Evolutionary conservation across 208 protist species (phyloP), one percentile per base, ranked within the genome.

Genomic region (Trypanosoma melophagium): DNA sequence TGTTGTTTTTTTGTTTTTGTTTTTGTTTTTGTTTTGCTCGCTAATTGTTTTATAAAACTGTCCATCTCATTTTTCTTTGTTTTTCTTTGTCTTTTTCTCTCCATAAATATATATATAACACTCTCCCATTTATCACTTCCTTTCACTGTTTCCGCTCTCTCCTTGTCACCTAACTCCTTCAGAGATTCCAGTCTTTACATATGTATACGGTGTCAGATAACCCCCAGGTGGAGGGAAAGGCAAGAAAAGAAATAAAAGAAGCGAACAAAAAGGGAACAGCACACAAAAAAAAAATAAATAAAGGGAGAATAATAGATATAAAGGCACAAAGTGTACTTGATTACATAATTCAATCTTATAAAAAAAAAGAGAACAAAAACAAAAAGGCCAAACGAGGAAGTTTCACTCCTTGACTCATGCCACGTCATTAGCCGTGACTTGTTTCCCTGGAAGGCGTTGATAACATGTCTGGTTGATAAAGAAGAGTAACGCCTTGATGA

Each of bases 401-500:
- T 35, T 35, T 35, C 28, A 35, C 1, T 35, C 28, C 28, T 35
- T 35, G 28, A 35, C 5, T 35, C 28, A 35, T 10, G 2, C 42
- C 10, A n/a, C 42, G 9, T 12, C 42, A 12, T 3, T 47, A 1
- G 9, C 42, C 16, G 8, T 8, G 16, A 14, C 2, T 1, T 59
- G 52, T 19, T 28, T 45, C 7, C 44, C 53, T 28, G 69, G 41
- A 9, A 68, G 21, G 8, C 25, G 52, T 24, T 67, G 55, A 49
- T 89, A 89, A 60, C 82, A 89, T n/a, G 81, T 84, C 38, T 79
- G 68, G 71, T 94, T 94, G 60, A 94, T 83, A 69, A 77, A 94
- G 54, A 90, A 90, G 31, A 94, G 72, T 19, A 94, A 73, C 55
- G 88, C 76, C 66, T 94, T 94, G 66, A 94, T 94, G 19, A 94